Evolutionary conservation across 2,329 filamentous ascomycete genomes (phyloP), one percentile per base, ranked within the genome.

Genomic region (Fusarium coffeatum): DNA sequence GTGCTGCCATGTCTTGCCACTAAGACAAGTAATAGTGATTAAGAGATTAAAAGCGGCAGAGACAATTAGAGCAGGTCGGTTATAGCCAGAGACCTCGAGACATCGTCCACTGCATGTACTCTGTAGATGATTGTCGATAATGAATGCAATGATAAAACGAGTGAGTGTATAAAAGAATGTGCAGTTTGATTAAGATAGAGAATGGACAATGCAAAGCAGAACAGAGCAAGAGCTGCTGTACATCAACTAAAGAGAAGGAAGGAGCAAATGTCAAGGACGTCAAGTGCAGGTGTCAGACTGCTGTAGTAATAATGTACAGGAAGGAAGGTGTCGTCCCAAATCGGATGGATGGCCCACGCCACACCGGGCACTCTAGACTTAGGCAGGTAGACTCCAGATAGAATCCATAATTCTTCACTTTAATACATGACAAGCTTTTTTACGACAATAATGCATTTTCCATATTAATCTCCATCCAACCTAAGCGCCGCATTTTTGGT

Each of bases 1-100:
- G 46, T 43, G 62, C 50, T 56, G 68, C 68, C 68, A 71, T 71
- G 30, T 66, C 66, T 69, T 65, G 45, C 50, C 41, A 51, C 64
- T 55, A 30, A 53, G 49, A 53, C 34, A 51, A 28, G 18, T 58
- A 43, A 47, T 30, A 28, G 13, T 58, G 34, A 47, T 30, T 41
- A 18, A 22, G 8, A 48, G 12, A 22, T 34, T 9, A n/a, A 45
- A 16, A 41, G 12, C 55, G 51, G 48, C n/a, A 45, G 32, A 41
- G 34, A 41, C 34, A 53, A 27, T 53, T 53, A 41, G 47, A 49
- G 23, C 25, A 18, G 20, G 22, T 30, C 55, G 41, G 16, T 13
- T n/a, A 49, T 48, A 47, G 28, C 28, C n/a, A 62, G 25, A 50
- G 53, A 50, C 58, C 62, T 64, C 43, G 28, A 54, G 42, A 20